These are phyloP conservation scores for Heliamphora exappendiculata DNA, from an alignment of 148 eudicot species.

Conservation along the genomic window DNA sequence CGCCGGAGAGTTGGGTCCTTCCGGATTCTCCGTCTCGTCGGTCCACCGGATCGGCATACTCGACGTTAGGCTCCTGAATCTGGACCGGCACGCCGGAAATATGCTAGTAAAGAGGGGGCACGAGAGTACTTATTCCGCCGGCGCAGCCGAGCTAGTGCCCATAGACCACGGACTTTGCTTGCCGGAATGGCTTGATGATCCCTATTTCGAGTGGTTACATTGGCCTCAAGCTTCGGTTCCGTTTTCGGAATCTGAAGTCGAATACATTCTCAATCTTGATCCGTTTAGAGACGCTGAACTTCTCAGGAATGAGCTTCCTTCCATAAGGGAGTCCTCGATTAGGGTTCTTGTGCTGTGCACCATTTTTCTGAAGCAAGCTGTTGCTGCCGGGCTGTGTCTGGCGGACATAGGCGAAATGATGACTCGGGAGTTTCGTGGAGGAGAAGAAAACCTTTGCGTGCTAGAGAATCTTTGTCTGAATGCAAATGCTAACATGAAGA, in stretches of 20 bases:
- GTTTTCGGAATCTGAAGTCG: slow-evolving; percentile 67
- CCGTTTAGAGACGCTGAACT: slow-evolving; percentile 71
- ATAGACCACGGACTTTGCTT: slow-evolving; percentile 94
- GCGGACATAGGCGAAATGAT: slow-evolving; percentile 90
- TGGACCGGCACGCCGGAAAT: slow-evolving; percentile 91
- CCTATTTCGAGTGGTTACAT: slow-evolving; percentile 96
- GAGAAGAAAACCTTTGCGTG: slow-evolving; percentile 54
- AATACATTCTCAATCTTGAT: slow-evolving; percentile 58
- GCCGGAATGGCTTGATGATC: slow-evolving; percentile 87
- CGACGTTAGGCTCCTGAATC: slow-evolving; percentile 71
- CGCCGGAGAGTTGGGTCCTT: slow-evolving; percentile 89
- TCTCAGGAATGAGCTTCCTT: slow-evolving; percentile 56
- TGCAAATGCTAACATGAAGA: slow-evolving; percentile 33
- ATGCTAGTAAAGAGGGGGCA: slow-evolving; percentile 49
- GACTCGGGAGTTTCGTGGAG: slow-evolving; percentile 69
- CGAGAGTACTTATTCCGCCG: slow-evolving; percentile 19
- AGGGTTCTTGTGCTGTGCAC: slow-evolving; percentile 84
- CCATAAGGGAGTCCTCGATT: slow-evolving; percentile 60
- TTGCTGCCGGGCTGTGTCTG: slow-evolving; percentile 61
- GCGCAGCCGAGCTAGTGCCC: slow-evolving; percentile 62
- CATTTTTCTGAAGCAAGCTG: slow-evolving; percentile 58
- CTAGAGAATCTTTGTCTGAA: slow-evolving; percentile 55
- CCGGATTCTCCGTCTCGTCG: slow-evolving; percentile 67
- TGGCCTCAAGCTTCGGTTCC: slow-evolving; percentile 98
- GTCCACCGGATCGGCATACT: slow-evolving; percentile 86